phyloP scores from a whole-genome alignment of 768 basidiomycete genomes.

The Suillus tomentosus region DNA sequence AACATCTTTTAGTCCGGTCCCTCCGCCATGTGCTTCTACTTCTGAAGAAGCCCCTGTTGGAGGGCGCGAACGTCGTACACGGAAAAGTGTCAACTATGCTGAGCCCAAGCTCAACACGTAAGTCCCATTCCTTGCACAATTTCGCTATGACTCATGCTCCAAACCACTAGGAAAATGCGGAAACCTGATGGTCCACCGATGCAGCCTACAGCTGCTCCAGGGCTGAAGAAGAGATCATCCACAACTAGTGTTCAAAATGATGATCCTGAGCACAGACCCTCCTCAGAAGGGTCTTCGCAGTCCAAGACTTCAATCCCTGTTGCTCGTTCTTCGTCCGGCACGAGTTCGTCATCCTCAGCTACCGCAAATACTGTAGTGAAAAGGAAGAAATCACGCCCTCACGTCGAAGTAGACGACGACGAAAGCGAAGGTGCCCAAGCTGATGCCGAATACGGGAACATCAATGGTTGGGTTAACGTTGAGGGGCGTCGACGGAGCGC shows the following conservation, averaged over 20 bases:
- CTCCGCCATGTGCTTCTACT: constrained; percentile 36
- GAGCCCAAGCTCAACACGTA: constrained; percentile 90
- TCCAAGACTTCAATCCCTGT: constrained; percentile 39
- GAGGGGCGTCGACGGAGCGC: constrained; percentile 55
- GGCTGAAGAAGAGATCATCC: constrained; percentile 47
- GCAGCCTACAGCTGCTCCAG: constrained; percentile 29
- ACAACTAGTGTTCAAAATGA: constrained; percentile 35
- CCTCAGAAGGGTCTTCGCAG: constrained; percentile 37
- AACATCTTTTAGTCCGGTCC: constrained; percentile 47
- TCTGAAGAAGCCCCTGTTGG: constrained; percentile 33
- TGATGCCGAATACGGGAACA: constrained; percentile 60
- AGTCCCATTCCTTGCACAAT: constrained; percentile 30
- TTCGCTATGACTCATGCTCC: constrained; percentile 14
- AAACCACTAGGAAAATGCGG: constrained; percentile 73
- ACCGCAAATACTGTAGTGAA: constrained; percentile 36
- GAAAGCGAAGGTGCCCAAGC: constrained; percentile 74
- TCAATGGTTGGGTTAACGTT: constrained; percentile 50
- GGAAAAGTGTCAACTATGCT: constrained; percentile 84
- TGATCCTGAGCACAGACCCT: constrained; percentile 43
- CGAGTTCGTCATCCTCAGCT: constrained; percentile 33
- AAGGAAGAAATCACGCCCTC: constrained; percentile 57
- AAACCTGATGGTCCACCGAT: constrained; percentile 67
- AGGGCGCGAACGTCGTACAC: constrained; percentile 53
- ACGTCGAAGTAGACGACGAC: constrained; percentile 47
- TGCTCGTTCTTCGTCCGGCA: constrained; percentile 40